Percentiles rank a stretch among this genome's conserved stretches.
Conservation (phyloP, 768 basidiomycete genomes). For the Mrakia hoshinonis region DNA sequence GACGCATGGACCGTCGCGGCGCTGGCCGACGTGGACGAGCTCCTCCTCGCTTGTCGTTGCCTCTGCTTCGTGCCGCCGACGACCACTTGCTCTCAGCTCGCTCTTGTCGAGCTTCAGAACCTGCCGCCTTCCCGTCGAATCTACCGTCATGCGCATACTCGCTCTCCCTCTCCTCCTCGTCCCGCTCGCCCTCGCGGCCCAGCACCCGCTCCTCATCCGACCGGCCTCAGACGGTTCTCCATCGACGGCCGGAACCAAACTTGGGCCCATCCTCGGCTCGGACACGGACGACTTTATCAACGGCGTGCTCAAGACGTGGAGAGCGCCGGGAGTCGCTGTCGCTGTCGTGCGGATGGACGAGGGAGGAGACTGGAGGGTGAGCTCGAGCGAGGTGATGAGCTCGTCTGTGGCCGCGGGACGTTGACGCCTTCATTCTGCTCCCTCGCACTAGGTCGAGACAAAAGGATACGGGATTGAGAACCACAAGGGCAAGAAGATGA, state of each 20-base stretch:
- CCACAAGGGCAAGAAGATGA: conserved; percentile 12
- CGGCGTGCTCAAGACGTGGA: background rate
- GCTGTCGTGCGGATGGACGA: background rate
- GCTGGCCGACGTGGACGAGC: no score
- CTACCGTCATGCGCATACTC: no score
- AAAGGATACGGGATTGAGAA: conserved; percentile 8
- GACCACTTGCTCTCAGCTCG: no score
- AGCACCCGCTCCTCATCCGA: no score
- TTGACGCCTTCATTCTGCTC: background rate
- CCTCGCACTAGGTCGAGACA: background rate
- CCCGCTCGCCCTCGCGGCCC: no score
- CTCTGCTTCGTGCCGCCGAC: no score
- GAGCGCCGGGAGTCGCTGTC: background rate
- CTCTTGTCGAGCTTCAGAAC: no score
- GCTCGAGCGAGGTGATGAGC: background rate
- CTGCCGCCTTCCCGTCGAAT: no score
- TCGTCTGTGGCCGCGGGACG: background rate
- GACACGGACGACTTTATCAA: background rate
- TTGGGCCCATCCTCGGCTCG: background rate
- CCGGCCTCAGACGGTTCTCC: no score
- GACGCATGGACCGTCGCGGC: no score
- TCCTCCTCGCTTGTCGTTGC: no score
- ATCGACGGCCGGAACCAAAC: background rate
- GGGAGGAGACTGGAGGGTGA: background rate
- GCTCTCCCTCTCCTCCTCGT: no score